Evolutionary conservation across 2,329 filamentous ascomycete genomes (phyloP).

Genomic region (Daldinia eschscholtzii): DNA sequence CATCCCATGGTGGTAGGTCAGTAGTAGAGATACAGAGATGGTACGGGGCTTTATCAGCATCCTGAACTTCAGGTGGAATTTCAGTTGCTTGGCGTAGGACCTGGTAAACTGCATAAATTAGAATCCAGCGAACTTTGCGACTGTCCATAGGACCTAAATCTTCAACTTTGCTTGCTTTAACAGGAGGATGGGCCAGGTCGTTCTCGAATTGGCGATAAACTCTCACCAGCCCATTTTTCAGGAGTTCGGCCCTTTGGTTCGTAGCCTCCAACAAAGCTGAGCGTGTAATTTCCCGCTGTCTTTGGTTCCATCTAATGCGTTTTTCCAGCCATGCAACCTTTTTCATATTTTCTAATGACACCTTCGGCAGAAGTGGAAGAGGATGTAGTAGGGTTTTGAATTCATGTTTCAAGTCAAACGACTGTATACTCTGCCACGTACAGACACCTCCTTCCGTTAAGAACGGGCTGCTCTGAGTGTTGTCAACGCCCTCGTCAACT

Average conservation of each 20-base stretch:
- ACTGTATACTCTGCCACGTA: slow-evolving; percentile 74
- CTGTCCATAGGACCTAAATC: slow-evolving; percentile 74
- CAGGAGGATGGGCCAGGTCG: slow-evolving; percentile 62
- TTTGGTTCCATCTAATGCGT: slow-evolving; percentile 59
- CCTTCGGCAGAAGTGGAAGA: slow-evolving; percentile 74
- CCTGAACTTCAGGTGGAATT: slow-evolving; percentile 71
- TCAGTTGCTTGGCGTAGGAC: slow-evolving; percentile 75
- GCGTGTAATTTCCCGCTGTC: slow-evolving; percentile 64
- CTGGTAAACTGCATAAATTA: slow-evolving; percentile 80
- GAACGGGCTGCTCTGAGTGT: slow-evolving; percentile 63
- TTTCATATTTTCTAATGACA: slow-evolving; percentile 44
- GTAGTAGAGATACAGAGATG: slow-evolving; percentile 61
- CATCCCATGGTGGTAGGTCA: slow-evolving; percentile 62
- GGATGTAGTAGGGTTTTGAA: slow-evolving; percentile 73
- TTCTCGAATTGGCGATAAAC: slow-evolving; percentile 80
- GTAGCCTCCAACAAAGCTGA: slow-evolving; percentile 66
- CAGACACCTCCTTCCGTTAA: slow-evolving; percentile 76
- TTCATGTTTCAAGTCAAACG: slow-evolving; percentile 73
- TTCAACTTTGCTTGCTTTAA: slow-evolving; percentile 67
- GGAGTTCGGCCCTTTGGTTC: slow-evolving; percentile 58
- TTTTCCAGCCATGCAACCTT: slow-evolving; percentile 59
- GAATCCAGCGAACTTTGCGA: slow-evolving; percentile 82
- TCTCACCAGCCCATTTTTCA: slow-evolving; percentile 70
- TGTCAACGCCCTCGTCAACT: slow-evolving; percentile 70
- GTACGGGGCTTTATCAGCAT: slow-evolving; percentile 69